Evolutionary conservation across 2,329 filamentous ascomycete genomes (phyloP), one percentile per base, ranked within the genome.

Genomic region (Fusarium domesticum): DNA sequence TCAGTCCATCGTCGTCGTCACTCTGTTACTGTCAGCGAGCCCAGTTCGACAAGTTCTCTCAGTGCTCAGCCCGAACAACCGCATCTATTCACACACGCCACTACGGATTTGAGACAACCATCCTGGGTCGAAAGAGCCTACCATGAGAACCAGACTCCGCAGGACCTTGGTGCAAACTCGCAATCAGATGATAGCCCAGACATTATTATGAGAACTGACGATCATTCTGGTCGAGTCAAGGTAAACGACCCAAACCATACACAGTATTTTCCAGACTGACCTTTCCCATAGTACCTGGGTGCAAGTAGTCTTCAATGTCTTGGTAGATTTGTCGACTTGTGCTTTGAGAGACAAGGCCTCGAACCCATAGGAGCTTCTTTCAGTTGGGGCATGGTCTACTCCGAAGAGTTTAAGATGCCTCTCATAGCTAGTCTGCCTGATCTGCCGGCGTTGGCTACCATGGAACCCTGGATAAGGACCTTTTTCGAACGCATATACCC

Each of bases 121-220:
- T 50, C 53, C 1, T 56, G 53, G 53, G 56, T 56, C 11, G 51
- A 56, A 37, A 47, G 53, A 16, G 53, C 53, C 2, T 56, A 56
- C 4, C 48, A 57, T 18, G 47, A 47, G 36, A 52, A 33, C 8
- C 35, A 45, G 3, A 40, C 38, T 6, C 49, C 42, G 19, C 53
- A 49, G 6, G 53, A 56, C 19, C 39, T 37, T 1, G 40, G 43
- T 14, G 41, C 47, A 2, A 39, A 42, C 18, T 50, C 39, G 3
- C 50, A 49, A 12, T 37, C 46, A 3, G 51, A 56, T 7, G 53
- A 56, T 14, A 52, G 50, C 4, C 53, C 53, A 6, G 53, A 56
- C 4, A 45, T 54, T 10, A 50, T 56, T 2, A 48, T 56, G 33
- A 56, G 56, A 12, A 54, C 53, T 1, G 53, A 56, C 31, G 53